Evolutionary conservation across 2,329 filamentous ascomycete genomes (phyloP), one percentile per base, ranked within the genome.

Genomic region (Chlorencoelia australis): DNA sequence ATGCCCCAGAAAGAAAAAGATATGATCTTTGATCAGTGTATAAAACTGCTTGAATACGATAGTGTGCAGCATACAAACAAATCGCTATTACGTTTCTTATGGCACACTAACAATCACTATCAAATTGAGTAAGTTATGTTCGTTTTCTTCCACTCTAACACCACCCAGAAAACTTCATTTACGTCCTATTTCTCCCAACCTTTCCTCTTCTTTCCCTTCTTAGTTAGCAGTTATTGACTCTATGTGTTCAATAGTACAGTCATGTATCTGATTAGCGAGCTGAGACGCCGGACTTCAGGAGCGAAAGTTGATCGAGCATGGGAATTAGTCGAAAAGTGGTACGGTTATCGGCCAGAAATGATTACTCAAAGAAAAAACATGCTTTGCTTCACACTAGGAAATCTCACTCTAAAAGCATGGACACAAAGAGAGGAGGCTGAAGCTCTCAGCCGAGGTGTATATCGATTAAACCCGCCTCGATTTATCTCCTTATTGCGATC

Each of bases 21-120:
- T 34, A 41, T 55, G 27, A 38, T 59, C 2, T 57, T 60, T 30
- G 32, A 43, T 9, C 42, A 61, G 21, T 51, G 62, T 16, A 46
- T 56, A 14, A 62, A 60, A 31, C 60, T 61, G 22, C 35, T 50
- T 37, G 55, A 52, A 46, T 62, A 50, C 47, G 60, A 59, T 34
- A 48, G 47, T 13, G 36, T 55, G 5, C 51, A 51, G 10, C 49
- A 57, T 31, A 49, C 50, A 1, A 48, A 52, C 10, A 44, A 51
- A 24, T 39, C 40, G 3, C 38, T 57, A 4, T 48, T 52, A 30
- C 49, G 50, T 14, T 61, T 50, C 33, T 39, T 51, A 4, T 62
- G 59, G 59, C 55, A 60, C 33, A 49, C 54, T 17, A 47, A 49
- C 14, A 44, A 48, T 3, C 54, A 59, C 36, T 60, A 60, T 35